A percentile compares a stretch with the other conserved stretches of the same genome.
These are phyloP conservation scores for Ogataea pilisensis DNA, from an alignment of 805 yeast species.

Conservation along the genomic window DNA sequence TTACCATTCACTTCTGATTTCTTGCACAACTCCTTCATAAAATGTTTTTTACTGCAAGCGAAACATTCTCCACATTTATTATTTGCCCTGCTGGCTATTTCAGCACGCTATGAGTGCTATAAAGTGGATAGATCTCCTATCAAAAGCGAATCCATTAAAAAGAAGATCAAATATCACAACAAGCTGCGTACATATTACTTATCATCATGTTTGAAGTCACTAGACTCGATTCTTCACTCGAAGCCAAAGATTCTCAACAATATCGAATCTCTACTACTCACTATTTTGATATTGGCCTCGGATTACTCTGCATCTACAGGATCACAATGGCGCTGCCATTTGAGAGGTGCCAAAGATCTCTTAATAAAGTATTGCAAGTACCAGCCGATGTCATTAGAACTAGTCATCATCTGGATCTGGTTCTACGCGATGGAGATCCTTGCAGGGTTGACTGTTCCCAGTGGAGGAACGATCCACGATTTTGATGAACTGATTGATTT, in stretches of 20 bases:
- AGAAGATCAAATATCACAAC: constrained; percentile 42
- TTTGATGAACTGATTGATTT: constrained; percentile 44
- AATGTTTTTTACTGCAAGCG: constrained; percentile 29
- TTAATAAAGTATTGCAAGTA: constrained; percentile 44
- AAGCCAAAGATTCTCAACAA: constrained; percentile 42
- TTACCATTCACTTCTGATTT: constrained; percentile 34
- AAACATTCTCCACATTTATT: constrained; percentile 56
- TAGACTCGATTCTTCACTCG: constrained; percentile 48
- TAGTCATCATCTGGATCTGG: constrained; percentile 45
- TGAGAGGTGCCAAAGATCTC: constrained; percentile 64
- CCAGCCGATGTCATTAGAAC: constrained; percentile 31
- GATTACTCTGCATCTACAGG: constrained; percentile 57
- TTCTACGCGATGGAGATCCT: constrained; percentile 57
- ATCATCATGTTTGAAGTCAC: constrained; percentile 57
- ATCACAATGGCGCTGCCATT: constrained; percentile 65
- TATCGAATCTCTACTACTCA: constrained; percentile 64
- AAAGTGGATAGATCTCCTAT: constrained; percentile 23
- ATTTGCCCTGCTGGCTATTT: constrained; percentile 69
- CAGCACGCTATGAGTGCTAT: constrained; percentile 50
- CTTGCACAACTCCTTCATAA: constrained; percentile 31
- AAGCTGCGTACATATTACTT: constrained; percentile 57
- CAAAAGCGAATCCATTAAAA: constrained; percentile 9
- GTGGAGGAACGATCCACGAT: constrained; percentile 56
- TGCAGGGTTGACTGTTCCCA: constrained; percentile 53
- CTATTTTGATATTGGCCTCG: constrained; percentile 63